A percentile compares a stretch with the other conserved stretches of the same genome.
Conservation (phyloP, 129 eudicot species). For the Daucus carota region DNA sequence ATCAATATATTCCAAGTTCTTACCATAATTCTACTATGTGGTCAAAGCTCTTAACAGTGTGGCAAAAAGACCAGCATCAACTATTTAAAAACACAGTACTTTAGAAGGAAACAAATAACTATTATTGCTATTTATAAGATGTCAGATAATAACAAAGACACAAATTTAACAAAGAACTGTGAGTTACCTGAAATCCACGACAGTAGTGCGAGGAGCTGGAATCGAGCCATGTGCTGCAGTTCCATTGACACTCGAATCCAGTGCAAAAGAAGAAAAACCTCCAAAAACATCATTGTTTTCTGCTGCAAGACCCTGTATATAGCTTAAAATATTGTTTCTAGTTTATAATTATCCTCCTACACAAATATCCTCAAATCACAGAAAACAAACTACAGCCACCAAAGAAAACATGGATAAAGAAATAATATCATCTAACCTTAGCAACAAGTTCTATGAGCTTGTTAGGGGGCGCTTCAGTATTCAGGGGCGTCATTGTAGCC, state of each 20-base stretch:
- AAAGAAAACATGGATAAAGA: not conserved
- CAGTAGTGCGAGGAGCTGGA: constrained; percentile 50
- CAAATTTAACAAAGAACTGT: constrained; percentile 1
- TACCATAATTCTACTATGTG: too few relatives aligned
- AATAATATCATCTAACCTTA: constrained; percentile 45
- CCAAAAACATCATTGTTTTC: constrained; percentile 63
- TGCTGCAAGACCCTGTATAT: constrained; percentile 96
- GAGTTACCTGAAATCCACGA: constrained; percentile 65
- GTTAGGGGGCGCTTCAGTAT: constrained; percentile 69
- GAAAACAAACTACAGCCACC: not conserved
- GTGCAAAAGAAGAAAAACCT: constrained; percentile 52
- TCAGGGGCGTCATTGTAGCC: constrained; percentile 83
- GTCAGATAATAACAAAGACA: not conserved
- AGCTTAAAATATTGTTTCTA: constrained; percentile 20
- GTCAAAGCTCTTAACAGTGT: too few relatives aligned
- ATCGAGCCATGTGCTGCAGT: constrained; percentile 55
- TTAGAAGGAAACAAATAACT: too few relatives aligned
- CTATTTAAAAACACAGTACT: too few relatives aligned
- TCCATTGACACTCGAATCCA: constrained; percentile 37
- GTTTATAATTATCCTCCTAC: not conserved
- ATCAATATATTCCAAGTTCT: too few relatives aligned
- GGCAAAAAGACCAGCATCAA: too few relatives aligned
- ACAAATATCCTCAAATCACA: not conserved
- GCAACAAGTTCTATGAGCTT: constrained; percentile 80
- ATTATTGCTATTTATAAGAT: too few relatives aligned